Evolutionary conservation across 2,329 filamentous ascomycete species (phyloP).

Genomic region (Acephala macrosclerotiorum): DNA sequence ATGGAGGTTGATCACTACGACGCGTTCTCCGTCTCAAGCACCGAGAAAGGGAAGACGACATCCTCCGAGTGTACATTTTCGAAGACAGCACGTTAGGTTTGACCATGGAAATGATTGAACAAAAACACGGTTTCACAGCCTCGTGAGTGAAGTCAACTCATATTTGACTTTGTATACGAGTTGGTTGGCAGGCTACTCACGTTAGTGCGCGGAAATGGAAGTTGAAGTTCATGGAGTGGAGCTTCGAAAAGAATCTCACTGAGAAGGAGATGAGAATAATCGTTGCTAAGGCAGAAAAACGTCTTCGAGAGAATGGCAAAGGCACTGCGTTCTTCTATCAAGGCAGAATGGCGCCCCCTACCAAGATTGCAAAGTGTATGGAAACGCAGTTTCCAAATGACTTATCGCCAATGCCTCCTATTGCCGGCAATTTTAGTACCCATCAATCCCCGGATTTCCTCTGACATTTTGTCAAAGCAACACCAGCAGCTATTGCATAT

Average conservation of each 20-base stretch:
- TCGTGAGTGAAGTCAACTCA: background rate
- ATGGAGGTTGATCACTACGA: background rate
- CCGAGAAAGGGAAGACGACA: background rate
- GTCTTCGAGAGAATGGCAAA: background rate
- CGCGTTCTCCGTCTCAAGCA: background rate
- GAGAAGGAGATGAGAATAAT: background rate
- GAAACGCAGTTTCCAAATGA: too few relatives aligned
- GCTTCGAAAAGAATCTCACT: background rate
- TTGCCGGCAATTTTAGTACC: too few relatives aligned
- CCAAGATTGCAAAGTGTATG: too few relatives aligned
- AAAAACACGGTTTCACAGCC: background rate
- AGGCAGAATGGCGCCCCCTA: too few relatives aligned
- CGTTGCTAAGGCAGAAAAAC: background rate
- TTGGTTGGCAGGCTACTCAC: background rate
- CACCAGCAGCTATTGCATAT: too few relatives aligned
- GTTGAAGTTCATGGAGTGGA: constrained; percentile 4
- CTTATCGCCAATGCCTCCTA: too few relatives aligned
- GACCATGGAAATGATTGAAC: background rate
- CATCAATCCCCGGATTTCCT: too few relatives aligned
- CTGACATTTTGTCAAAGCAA: too few relatives aligned
- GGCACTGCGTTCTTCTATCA: background rate
- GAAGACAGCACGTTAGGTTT: background rate
- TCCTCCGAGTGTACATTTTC: background rate
- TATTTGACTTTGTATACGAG: background rate
- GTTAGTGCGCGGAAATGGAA: background rate